phyloP scores from a whole-genome alignment of 2,329 filamentous ascomycete species.

The Xylaria sp. region DNA sequence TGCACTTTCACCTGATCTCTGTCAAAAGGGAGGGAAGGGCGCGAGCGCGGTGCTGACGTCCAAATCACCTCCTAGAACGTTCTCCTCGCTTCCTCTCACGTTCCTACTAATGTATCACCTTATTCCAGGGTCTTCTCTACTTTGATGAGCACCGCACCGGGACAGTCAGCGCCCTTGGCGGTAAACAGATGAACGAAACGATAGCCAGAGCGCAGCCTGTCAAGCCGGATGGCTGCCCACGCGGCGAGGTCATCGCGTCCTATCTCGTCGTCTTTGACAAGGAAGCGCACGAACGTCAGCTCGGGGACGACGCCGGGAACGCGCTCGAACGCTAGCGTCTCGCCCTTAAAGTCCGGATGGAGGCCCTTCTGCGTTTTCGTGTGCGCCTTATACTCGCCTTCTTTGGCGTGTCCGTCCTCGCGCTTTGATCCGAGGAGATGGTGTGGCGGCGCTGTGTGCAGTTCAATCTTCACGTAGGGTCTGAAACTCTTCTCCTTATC shows the following conservation, averaged over 20 bases:
- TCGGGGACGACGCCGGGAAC: constrained; percentile 67
- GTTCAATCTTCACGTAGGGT: constrained; percentile 82
- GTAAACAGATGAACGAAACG: constrained; percentile 80
- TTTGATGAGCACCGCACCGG: constrained; percentile 75
- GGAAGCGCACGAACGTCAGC: constrained; percentile 78
- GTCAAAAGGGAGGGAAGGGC: not conserved
- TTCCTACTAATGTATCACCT: not conserved
- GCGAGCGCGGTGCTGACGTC: not conserved
- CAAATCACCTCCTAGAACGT: not conserved
- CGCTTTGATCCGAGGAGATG: constrained; percentile 27
- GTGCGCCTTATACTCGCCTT: constrained; percentile 62
- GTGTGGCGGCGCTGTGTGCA: constrained; percentile 71
- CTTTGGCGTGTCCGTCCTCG: constrained; percentile 61
- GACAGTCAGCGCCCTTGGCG: constrained; percentile 66
- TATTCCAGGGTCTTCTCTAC: constrained; percentile 61
- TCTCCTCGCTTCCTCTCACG: not conserved
- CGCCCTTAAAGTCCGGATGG: constrained; percentile 66
- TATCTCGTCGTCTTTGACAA: constrained; percentile 86
- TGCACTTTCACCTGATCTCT: not conserved
- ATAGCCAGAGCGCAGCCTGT: constrained; percentile 77
- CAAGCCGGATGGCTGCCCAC: constrained; percentile 88
- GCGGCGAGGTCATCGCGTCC: constrained; percentile 78
- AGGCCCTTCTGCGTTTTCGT: constrained; percentile 64
- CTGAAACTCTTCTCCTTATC: constrained; percentile 63
- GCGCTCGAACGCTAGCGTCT: constrained; percentile 62